Base-by-base conservation (phyloP, 176 grass and related monocot species). In the Echinochloa phyllopogon region DNA sequence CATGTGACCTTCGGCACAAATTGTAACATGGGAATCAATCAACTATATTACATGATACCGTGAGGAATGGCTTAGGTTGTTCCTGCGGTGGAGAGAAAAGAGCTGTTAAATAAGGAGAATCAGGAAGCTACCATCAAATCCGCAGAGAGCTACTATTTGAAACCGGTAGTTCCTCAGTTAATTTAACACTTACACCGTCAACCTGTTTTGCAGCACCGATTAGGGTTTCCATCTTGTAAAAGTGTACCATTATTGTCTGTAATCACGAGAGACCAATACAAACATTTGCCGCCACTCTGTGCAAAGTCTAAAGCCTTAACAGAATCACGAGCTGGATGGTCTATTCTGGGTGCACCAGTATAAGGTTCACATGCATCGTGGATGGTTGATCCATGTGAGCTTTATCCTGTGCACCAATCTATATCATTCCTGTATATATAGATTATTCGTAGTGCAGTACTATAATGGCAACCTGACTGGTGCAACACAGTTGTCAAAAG, bases 201-300 rank as follows among this genome's bases (percentile, higher is more conserved):
- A 51, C 47, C 65, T 84, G 75, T 87, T 84, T 84, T 63, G 89
- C 76, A 80, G 45, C 76, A 44, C 43, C 51, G 40, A 20, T 91
- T 91, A 87, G 84, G 84, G 49, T 87, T 91, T 70, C 44, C 85
- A 76, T 84, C 69, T 39, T 91, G 85, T 90, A 84, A 87, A 87
- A 90, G 50, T 84, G 89, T 87, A 81, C 52, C 61, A 63, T 84
- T 84, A 36, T 84, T 91, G 85, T 91, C 53, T 84, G 89, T 91
- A 87, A 81, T 87, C 89, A 87, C 44, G 76, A 81, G 68, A 25
- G 9, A 90, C 74, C 72, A 79, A 62, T 82, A 83, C 74, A 76
- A 84, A 87, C 75, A 76, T 75, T 76, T 80, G 52, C 69, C 3
- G 18, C 68, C 80, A 67, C 51, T 83, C 73, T 79, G 79, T 83